Percentiles rank a stretch among this genome's conserved stretches.
Conservation (phyloP, 768 basidiomycete species). For the Russula compacta region DNA sequence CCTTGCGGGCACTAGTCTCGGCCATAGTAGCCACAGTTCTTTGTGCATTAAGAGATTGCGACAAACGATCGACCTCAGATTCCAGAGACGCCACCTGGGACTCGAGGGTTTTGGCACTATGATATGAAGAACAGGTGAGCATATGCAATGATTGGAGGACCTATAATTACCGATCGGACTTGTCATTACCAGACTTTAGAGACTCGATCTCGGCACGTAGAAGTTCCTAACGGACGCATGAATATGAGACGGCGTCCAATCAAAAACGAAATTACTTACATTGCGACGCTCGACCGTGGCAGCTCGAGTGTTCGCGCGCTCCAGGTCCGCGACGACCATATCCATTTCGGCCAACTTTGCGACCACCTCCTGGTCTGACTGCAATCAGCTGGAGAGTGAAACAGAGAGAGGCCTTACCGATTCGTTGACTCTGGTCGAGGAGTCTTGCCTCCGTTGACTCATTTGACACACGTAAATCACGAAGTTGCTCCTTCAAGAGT, state of each 20-base stretch:
- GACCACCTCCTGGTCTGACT: constrained; percentile 80
- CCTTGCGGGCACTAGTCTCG: constrained; percentile 41
- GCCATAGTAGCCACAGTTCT: constrained; percentile 39
- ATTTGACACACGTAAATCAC: constrained; percentile 82
- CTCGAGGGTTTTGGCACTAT: constrained; percentile 65
- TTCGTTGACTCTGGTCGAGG: constrained; percentile 81
- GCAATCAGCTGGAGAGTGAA: neutral
- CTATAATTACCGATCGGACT: constrained; percentile 54
- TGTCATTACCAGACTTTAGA: constrained; percentile 69
- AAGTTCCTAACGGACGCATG: constrained; percentile 55
- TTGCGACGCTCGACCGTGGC: constrained; percentile 90
- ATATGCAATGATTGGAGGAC: neutral
- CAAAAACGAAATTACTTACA: constrained; percentile 33
- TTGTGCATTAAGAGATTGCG: constrained; percentile 56
- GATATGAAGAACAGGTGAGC: neutral
- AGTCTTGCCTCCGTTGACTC: constrained; percentile 91
- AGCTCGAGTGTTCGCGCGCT: constrained; percentile 89
- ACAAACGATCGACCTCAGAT: constrained; percentile 60
- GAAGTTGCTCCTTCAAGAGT: constrained; percentile 80
- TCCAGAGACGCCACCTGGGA: constrained; percentile 68
- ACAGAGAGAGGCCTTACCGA: constrained; percentile 43
- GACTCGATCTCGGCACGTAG: constrained; percentile 92
- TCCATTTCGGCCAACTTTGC: constrained; percentile 89
- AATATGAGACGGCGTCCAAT: neutral
- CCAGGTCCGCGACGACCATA: constrained; percentile 89